Conservation (phyloP, 140 eudicot genomes). For the Ambrosia hybrid region DNA sequence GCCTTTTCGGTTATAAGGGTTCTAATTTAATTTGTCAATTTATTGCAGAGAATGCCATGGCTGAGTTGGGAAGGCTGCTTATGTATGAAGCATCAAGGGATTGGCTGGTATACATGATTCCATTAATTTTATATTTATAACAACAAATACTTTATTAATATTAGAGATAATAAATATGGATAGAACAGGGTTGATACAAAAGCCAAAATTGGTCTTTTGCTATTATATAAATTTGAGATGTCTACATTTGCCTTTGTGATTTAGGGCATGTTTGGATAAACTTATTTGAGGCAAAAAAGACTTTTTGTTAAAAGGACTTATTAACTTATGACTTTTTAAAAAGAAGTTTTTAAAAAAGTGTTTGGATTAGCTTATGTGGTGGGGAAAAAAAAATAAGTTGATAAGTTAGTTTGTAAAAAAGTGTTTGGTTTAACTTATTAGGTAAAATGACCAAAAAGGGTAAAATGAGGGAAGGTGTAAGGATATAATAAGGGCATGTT, state of each 20-base stretch:
- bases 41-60: constrained; percentile 84
- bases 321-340: too few species aligned
- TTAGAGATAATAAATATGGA: background rate
- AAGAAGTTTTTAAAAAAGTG: too few species aligned
- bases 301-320: too few species aligned
- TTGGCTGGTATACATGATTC: constrained; percentile 67
- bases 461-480: too few species aligned
- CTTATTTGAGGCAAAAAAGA: too few species aligned
- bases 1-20: background rate
- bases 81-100: constrained; percentile 96
- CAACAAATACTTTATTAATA: background rate
- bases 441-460: too few species aligned
- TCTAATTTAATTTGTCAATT: constrained; percentile 11
- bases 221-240: background rate
- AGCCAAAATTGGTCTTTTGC: background rate
- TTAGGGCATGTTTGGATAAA: too few species aligned
- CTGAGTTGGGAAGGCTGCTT: constrained; percentile 95
- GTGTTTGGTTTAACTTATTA: too few species aligned
- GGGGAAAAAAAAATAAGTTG: too few species aligned
- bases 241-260: background rate
- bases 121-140: background rate
- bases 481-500: too few species aligned
- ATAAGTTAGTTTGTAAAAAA: too few species aligned
- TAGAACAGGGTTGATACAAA: constrained; percentile 13
- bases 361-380: too few species aligned